phyloP scores from a whole-genome alignment of 805 yeast species.

The Schizosaccharomyces osmophilus region DNA sequence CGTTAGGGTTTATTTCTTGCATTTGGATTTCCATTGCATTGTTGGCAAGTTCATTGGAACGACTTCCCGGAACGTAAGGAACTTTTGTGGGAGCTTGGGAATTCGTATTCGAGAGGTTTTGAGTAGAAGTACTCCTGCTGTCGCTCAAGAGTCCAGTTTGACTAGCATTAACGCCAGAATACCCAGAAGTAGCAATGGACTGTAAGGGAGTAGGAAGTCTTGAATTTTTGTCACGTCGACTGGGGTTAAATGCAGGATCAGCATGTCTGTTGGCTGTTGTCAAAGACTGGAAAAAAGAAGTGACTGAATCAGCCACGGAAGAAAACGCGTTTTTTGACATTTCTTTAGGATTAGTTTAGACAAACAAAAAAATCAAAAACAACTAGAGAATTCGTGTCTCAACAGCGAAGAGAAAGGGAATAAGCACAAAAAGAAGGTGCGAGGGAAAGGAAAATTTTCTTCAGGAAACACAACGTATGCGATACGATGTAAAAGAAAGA shows the following conservation, averaged over 20 bases:
- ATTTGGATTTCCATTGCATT: constrained; percentile 14
- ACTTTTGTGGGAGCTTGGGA: not conserved
- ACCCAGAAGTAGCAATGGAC: not conserved
- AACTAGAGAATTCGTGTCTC: not conserved
- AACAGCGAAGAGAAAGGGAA: not conserved
- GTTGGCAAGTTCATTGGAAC: not conserved
- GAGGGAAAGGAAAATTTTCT: too few species aligned
- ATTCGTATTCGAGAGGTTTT: not conserved
- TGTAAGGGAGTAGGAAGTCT: not conserved
- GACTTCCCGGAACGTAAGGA: not conserved
- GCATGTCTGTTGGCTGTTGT: constrained; percentile 1
- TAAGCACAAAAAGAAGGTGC: too few species aligned
- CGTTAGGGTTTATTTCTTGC: constrained; percentile 22
- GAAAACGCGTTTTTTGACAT: not conserved
- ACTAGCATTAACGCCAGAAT: not conserved
- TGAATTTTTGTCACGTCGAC: not conserved
- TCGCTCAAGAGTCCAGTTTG: not conserved
- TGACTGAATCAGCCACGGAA: not conserved
- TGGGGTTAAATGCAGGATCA: not conserved
- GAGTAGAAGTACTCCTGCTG: not conserved
- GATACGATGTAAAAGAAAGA: too few species aligned
- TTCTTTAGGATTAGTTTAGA: not conserved
- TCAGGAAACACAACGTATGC: too few species aligned
- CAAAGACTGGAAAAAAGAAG: not conserved
- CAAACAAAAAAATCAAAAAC: not conserved